These are phyloP conservation scores for Furcasterigmium furcatum DNA, from an alignment of 2,329 filamentous ascomycete species.

Conservation along the genomic window DNA sequence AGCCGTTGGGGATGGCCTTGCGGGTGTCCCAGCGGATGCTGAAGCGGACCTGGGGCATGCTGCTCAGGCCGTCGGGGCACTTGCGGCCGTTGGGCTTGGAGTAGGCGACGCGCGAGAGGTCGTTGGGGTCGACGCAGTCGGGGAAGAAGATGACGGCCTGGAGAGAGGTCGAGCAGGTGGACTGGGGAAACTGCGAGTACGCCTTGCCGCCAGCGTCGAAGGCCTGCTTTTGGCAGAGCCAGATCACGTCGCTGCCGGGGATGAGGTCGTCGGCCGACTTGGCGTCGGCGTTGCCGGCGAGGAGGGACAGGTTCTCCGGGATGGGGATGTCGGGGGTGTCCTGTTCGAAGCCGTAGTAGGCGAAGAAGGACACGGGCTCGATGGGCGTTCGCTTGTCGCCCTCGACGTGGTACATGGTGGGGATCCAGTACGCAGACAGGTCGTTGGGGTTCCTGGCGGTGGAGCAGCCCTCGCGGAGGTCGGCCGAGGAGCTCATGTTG, in stretches of 20 bases:
- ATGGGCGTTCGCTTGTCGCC: conserved; percentile 32
- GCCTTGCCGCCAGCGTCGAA: conserved; percentile 8
- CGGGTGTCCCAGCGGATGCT: conserved; percentile 40
- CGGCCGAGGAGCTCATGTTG: conserved; percentile 23
- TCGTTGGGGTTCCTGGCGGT: conserved; percentile 40
- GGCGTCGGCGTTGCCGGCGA: conserved; percentile 38
- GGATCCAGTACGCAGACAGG: conserved; percentile 39
- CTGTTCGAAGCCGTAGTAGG: conserved; percentile 32
- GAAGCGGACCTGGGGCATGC: conserved; percentile 44
- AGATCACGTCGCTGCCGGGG: conserved; percentile 10
- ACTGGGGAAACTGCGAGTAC: conserved; percentile 9
- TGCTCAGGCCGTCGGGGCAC: conserved; percentile 37
- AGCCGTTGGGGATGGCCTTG: conserved; percentile 35
- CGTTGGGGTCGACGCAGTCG: conserved; percentile 15
- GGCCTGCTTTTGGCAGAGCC: conserved; percentile 7
- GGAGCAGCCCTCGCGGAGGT: conserved; percentile 32
- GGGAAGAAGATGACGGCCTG: conserved; percentile 17
- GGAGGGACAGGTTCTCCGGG: conserved; percentile 36
- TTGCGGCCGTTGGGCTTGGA: conserved; percentile 13
- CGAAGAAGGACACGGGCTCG: conserved; percentile 36
- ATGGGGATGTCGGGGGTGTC: conserved; percentile 40
- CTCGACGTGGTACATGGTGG: conserved; percentile 36
- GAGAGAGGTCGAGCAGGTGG: conserved; percentile 20
- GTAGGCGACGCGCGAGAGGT: conserved; percentile 11
- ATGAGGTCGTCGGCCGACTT: conserved; percentile 16